Conservation (phyloP, 257 asterid genomes). For the Datura wrightii region DNA sequence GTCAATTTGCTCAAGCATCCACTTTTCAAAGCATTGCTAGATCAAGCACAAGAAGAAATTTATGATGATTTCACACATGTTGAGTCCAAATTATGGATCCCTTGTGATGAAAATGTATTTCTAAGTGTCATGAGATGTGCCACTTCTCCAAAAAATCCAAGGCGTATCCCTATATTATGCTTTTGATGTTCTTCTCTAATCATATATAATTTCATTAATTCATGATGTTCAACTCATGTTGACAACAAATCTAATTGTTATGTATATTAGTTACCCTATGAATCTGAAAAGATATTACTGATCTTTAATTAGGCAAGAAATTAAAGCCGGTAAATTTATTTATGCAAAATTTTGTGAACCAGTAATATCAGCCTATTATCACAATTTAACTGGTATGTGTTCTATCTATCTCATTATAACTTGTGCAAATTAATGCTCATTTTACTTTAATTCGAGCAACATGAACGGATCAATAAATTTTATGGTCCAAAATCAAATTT, state of each 20-base stretch:
- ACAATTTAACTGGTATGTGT: neutral
- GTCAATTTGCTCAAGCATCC: constrained; percentile 73
- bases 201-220: constrained; percentile 16
- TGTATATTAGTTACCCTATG: neutral
- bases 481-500: neutral
- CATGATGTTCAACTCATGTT: constrained; percentile 12
- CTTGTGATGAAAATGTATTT: constrained; percentile 81
- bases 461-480: neutral
- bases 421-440: neutral
- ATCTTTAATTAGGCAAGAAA: neutral
- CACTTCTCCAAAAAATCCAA: constrained; percentile 52
- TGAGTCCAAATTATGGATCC: constrained; percentile 73
- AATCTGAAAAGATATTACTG: neutral
- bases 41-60: constrained; percentile 78
- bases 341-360: neutral
- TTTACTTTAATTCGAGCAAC: neutral
- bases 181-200: constrained; percentile 37
- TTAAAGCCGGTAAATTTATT: neutral
- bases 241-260: neutral
- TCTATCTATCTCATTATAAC: neutral
- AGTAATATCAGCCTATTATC: neutral
- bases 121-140: constrained; percentile 71
- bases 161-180: constrained; percentile 44
- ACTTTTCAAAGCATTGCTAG: constrained; percentile 72
- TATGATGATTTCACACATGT: constrained; percentile 62